These are phyloP conservation scores for Blastomyces parvus DNA, from an alignment of 2,329 filamentous ascomycete genomes.

Conservation along the genomic window DNA sequence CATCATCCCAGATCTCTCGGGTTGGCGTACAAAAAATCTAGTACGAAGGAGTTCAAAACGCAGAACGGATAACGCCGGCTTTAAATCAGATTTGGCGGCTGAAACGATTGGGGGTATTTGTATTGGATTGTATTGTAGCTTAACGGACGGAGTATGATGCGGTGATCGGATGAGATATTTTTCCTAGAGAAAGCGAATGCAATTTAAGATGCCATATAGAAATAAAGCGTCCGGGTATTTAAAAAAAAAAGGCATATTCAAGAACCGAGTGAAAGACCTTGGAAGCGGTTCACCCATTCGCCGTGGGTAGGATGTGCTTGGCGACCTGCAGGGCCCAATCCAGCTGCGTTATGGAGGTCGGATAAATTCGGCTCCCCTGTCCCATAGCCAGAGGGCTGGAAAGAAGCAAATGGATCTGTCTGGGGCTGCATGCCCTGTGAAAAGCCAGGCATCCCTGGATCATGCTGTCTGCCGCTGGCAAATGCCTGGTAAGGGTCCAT, in stretches of 20 bases:
- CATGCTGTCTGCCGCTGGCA: constrained; percentile 23
- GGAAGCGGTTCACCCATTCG: constrained; percentile 57
- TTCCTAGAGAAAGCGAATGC: neutral
- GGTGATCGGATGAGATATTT: neutral
- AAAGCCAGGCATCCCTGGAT: constrained; percentile 24
- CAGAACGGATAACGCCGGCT: neutral
- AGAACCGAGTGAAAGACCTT: constrained; percentile 62
- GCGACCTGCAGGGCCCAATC: constrained; percentile 20
- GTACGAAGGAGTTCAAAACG: neutral
- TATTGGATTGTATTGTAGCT: neutral
- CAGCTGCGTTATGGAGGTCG: constrained; percentile 28
- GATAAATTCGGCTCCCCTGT: constrained; percentile 30
- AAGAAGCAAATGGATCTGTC: constrained; percentile 31
- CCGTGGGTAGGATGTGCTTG: constrained; percentile 30
- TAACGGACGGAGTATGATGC: neutral
- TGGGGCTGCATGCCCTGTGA: constrained; percentile 19
- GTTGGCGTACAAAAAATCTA: neutral
- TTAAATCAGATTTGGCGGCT: neutral
- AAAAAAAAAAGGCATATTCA: constrained; percentile 14
- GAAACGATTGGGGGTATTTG: neutral
- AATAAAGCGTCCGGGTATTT: neutral
- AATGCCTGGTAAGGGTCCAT: constrained; percentile 32
- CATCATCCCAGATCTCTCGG: constrained; percentile 4
- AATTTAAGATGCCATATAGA: constrained; percentile 3
- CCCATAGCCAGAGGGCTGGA: constrained; percentile 25